A percentile compares a stretch with the other conserved stretches of the same genome.
phyloP scores from a whole-genome alignment of 177 flowering plant genomes.

The Vitis hybrid region DNA sequence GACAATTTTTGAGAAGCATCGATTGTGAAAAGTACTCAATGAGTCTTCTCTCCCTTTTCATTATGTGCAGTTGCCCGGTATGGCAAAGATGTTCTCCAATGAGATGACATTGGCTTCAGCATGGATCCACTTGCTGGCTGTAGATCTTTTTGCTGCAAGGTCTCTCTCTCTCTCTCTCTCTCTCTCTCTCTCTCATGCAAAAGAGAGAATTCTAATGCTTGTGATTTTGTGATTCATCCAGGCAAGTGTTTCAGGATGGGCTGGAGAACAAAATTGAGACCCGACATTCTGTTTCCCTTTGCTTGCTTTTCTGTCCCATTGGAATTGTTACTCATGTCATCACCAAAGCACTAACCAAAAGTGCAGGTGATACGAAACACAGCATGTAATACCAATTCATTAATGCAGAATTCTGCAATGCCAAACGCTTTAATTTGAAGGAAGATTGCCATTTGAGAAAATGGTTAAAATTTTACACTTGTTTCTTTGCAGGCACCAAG shows the following conservation, averaged over 20 bases:
- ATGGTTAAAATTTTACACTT: not conserved
- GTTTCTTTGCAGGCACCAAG: not conserved
- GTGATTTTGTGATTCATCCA: constrained; percentile 23
- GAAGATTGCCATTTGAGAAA: not conserved
- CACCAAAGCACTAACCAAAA: constrained; percentile 57
- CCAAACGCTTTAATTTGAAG: not conserved
- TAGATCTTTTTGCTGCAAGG: constrained; percentile 99
- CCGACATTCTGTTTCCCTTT: constrained; percentile 86
- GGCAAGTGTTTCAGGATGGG: constrained; percentile 88
- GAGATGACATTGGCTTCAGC: constrained; percentile 96
- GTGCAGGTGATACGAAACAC: constrained; percentile 11
- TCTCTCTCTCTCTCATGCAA: constrained; percentile 9
- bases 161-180: constrained; percentile 26
- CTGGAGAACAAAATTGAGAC: constrained; percentile 74
- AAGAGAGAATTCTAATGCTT: not conserved
- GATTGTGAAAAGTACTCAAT: not conserved
- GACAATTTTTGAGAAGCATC: no score
- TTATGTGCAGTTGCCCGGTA: constrained; percentile 66
- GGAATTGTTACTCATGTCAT: constrained; percentile 69
- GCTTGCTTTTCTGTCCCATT: constrained; percentile 84
- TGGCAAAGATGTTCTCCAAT: constrained; percentile 79
- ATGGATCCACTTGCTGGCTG: constrained; percentile 83
- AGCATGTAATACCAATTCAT: not conserved
- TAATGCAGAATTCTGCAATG: not conserved
- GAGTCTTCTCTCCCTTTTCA: not conserved